phyloP scores from a whole-genome alignment of 176 grass and related monocot species.

The Pontederia paniculata region DNA sequence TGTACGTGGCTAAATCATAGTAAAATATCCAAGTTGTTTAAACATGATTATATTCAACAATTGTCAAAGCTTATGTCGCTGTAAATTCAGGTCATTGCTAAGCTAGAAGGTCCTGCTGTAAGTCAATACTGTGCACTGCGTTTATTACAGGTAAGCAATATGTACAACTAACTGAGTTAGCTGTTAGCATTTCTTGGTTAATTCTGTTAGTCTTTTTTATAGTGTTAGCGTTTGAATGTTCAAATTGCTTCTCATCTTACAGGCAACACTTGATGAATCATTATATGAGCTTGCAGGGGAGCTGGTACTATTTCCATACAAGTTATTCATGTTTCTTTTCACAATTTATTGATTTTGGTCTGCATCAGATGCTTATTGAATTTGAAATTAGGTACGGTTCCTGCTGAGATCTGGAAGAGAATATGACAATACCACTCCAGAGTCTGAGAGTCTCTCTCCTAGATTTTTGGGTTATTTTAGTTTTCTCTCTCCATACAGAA shows the following conservation, averaged over 20 bases:
- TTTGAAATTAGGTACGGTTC: constrained; percentile 55
- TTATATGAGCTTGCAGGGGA: constrained; percentile 86
- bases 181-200: constrained; percentile 5
- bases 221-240: constrained; percentile 8
- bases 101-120: constrained; percentile 86
- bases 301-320: constrained; percentile 51
- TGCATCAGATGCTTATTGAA: not conserved
- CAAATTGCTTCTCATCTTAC: constrained; percentile 12
- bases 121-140: constrained; percentile 93
- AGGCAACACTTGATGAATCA: constrained; percentile 97
- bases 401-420: constrained; percentile 95
- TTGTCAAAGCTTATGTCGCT: constrained; percentile 3
- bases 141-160: constrained; percentile 67
- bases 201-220: not conserved
- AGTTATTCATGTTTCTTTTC: constrained; percentile 11
- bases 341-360: not conserved
- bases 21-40: no score
- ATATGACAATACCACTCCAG: constrained; percentile 54
- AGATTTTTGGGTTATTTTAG: constrained; percentile 82
- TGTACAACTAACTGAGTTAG: constrained; percentile 18
- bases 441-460: constrained; percentile 85
- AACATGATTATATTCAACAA: no score
- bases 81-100: constrained; percentile 86
- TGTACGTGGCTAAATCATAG: no score
- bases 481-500: constrained; percentile 61